phyloP scores from a whole-genome alignment of 176 grass and related monocot genomes.

The Themeda triandra region DNA sequence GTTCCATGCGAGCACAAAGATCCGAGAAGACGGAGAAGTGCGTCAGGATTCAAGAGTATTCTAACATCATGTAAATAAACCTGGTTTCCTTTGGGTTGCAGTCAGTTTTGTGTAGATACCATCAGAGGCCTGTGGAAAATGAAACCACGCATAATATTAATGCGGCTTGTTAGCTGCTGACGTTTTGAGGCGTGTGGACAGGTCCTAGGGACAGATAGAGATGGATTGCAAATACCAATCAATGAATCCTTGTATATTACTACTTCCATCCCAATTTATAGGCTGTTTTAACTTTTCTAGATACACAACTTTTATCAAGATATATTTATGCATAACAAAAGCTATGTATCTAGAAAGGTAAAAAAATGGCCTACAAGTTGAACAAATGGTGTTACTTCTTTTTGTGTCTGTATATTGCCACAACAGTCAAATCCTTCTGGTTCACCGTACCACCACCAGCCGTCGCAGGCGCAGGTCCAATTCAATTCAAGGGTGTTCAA shows the following conservation, averaged over 20 bases:
- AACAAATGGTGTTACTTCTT: background rate
- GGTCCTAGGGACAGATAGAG: background rate
- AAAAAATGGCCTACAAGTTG: too few relatives aligned
- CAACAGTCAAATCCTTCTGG: background rate
- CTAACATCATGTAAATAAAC: conserved; percentile 6
- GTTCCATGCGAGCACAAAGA: background rate
- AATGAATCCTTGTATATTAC: background rate
- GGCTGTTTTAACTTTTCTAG: too few relatives aligned
- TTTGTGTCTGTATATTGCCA: background rate
- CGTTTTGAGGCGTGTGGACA: background rate
- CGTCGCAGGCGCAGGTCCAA: background rate
- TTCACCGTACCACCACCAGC: background rate
- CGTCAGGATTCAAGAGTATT: background rate
- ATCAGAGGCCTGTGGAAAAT: background rate
- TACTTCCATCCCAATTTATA: too few relatives aligned
- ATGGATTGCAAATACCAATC: background rate
- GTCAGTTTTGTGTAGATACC: background rate
- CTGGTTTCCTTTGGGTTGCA: background rate
- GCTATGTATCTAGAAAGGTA: too few relatives aligned
- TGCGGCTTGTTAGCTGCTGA: background rate
- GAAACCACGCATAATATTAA: background rate
- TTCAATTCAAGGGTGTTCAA: background rate
- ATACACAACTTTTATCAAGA: too few relatives aligned
- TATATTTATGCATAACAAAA: too few relatives aligned
- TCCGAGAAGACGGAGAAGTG: background rate